These are phyloP conservation scores for Nemania sp. DNA, from an alignment of 2,329 filamentous ascomycete species.

Conservation along the genomic window DNA sequence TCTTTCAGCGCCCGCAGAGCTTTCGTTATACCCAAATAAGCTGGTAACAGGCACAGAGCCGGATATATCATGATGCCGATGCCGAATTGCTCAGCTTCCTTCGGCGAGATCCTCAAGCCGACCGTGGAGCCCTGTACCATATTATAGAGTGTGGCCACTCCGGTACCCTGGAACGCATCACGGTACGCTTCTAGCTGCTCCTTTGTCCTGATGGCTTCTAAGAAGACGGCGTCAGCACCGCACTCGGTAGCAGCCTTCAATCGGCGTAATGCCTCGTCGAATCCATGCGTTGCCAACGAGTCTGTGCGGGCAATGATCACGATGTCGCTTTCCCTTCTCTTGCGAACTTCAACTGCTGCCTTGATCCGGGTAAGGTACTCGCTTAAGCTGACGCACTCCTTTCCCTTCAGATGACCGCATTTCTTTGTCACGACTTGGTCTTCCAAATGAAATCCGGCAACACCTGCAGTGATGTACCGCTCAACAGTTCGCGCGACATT, in stretches of 20 bases:
- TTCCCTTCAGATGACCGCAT: conserved; percentile 45
- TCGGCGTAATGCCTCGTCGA: conserved; percentile 51
- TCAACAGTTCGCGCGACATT: conserved; percentile 54
- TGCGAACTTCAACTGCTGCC: conserved; percentile 41
- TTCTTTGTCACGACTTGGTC: conserved; percentile 43
- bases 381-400: conserved; percentile 38
- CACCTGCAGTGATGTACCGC: conserved; percentile 36
- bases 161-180: conserved; percentile 4
- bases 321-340: conserved; percentile 51
- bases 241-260: conserved; percentile 48
- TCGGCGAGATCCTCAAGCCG: conserved; percentile 7
- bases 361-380: conserved; percentile 38
- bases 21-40: conserved; percentile 6
- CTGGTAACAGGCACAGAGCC: conserved; percentile 5
- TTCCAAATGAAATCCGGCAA: conserved; percentile 40
- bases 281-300: conserved; percentile 52
- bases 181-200: conserved; percentile 34
- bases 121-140: conserved; percentile 9
- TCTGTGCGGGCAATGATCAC: conserved; percentile 63
- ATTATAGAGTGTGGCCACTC: conserved; percentile 11
- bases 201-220: conserved; percentile 52
- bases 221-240: conserved; percentile 55
- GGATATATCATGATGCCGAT: conserved; percentile 9
- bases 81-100: conserved; percentile 4
- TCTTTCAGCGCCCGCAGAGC: conserved; percentile 7